Percentiles rank a stretch among this genome's conserved stretches.
phyloP scores from a whole-genome alignment of 179 eudicot species.

The Spinacia oleracea region DNA sequence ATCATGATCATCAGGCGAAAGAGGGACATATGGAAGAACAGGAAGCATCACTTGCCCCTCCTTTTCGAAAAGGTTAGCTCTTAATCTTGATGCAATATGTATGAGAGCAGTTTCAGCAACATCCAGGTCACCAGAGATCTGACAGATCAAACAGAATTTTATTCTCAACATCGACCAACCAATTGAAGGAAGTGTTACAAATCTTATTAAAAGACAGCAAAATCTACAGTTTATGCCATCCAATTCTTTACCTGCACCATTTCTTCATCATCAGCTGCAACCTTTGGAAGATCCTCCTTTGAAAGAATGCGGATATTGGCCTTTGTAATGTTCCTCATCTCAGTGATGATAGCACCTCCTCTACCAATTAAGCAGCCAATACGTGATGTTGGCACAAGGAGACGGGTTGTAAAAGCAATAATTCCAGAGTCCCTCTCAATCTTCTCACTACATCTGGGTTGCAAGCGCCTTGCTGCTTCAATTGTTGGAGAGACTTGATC shows the following conservation, averaged over 20 bases:
- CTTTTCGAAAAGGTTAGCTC: constrained; percentile 94
- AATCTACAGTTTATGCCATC: background rate
- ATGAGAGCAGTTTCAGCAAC: constrained; percentile 80
- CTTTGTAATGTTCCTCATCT: constrained; percentile 83
- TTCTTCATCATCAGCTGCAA: constrained; percentile 88
- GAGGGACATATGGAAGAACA: constrained; percentile 85
- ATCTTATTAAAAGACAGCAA: background rate
- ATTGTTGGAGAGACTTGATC: constrained; percentile 80
- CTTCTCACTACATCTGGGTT: constrained; percentile 93
- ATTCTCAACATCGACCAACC: background rate
- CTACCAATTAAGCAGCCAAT: constrained; percentile 94
- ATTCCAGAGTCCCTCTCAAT: constrained; percentile 94
- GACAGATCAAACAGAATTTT: constrained; percentile 13
- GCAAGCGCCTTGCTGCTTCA: constrained; percentile 94
- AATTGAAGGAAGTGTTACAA: background rate
- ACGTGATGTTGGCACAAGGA: constrained; percentile 78
- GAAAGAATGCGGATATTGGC: constrained; percentile 89
- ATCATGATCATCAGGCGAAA: constrained; percentile 61
- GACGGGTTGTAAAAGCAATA: constrained; percentile 67
- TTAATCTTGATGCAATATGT: constrained; percentile 71
- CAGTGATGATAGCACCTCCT: constrained; percentile 88
- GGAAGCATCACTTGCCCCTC: constrained; percentile 86
- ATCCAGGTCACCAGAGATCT: constrained; percentile 96
- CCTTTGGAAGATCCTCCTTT: constrained; percentile 83
- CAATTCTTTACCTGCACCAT: constrained; percentile 85